Percentiles rank a stretch among this genome's conserved stretches.
phyloP scores from a whole-genome alignment of 179 eudicot genomes.

The Gypsophila paniculata region DNA sequence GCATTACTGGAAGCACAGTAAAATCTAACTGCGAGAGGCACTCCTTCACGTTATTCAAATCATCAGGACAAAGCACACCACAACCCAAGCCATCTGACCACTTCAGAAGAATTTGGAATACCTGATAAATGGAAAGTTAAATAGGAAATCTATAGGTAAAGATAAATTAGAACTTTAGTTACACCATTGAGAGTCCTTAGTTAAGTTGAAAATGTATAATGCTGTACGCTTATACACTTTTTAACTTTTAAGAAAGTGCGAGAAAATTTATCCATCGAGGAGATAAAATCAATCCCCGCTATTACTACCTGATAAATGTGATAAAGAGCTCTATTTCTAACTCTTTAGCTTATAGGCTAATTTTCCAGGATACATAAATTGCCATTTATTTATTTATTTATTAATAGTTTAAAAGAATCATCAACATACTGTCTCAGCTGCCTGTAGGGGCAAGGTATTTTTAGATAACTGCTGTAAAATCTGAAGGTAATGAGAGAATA shows the following conservation, averaged over 20 bases:
- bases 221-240: background rate
- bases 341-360: background rate
- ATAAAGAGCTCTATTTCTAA: too few relatives aligned
- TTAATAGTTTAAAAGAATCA: background rate
- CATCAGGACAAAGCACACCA: conserved; percentile 55
- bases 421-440: conserved; percentile 60
- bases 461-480: conserved; percentile 63
- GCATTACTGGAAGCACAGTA: conserved; percentile 65
- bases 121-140: conserved; percentile 38
- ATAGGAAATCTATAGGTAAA: background rate
- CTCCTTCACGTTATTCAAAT: conserved; percentile 53
- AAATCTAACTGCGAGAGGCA: conserved; percentile 51
- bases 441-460: conserved; percentile 51
- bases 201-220: background rate
- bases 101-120: conserved; percentile 60
- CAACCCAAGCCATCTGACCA: conserved; percentile 69
- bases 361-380: background rate
- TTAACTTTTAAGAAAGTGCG: background rate
- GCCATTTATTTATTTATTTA: background rate
- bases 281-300: background rate
- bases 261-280: background rate
- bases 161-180: background rate
- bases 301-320: background rate
- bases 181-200: background rate
- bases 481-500: conserved; percentile 56